These are phyloP conservation scores for Clonostachys chloroleuca DNA, from an alignment of 2,329 filamentous ascomycete species.

Conservation along the genomic window DNA sequence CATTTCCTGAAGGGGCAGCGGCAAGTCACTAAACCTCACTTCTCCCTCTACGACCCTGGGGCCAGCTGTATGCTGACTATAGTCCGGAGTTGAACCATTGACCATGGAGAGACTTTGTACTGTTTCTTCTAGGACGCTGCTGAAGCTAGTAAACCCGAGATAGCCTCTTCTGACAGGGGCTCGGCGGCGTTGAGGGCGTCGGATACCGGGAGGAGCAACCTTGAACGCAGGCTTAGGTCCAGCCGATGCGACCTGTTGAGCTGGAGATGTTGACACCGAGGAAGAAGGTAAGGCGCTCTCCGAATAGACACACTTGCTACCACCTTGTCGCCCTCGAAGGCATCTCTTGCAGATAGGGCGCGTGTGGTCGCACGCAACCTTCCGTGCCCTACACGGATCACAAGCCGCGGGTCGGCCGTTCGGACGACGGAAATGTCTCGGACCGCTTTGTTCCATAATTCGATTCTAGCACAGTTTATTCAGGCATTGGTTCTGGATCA, in stretches of 20 bases:
- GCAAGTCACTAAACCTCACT: too few relatives aligned
- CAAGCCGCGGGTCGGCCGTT: background rate
- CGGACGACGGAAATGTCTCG: too few relatives aligned
- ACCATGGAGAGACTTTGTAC: too few relatives aligned
- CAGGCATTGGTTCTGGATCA: too few relatives aligned
- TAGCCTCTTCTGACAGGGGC: background rate
- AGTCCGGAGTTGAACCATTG: too few relatives aligned
- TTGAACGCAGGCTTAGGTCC: background rate
- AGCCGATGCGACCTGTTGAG: background rate
- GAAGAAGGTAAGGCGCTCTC: background rate
- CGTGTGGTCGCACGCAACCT: constrained; percentile 3
- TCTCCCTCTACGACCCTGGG: too few relatives aligned
- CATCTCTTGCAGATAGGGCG: background rate
- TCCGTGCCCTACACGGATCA: constrained; percentile 2
- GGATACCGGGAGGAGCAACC: background rate
- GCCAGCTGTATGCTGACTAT: too few relatives aligned
- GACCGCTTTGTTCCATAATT: too few relatives aligned
- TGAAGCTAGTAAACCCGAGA: too few relatives aligned
- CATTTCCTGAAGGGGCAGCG: too few relatives aligned
- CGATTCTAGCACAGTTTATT: too few relatives aligned
- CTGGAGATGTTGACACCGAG: background rate
- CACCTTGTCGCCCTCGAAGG: background rate
- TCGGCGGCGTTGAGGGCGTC: background rate
- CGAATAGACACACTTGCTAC: background rate
- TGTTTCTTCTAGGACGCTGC: too few relatives aligned